phyloP scores from a whole-genome alignment of 768 basidiomycete species.

The Tricholoma terreum region DNA sequence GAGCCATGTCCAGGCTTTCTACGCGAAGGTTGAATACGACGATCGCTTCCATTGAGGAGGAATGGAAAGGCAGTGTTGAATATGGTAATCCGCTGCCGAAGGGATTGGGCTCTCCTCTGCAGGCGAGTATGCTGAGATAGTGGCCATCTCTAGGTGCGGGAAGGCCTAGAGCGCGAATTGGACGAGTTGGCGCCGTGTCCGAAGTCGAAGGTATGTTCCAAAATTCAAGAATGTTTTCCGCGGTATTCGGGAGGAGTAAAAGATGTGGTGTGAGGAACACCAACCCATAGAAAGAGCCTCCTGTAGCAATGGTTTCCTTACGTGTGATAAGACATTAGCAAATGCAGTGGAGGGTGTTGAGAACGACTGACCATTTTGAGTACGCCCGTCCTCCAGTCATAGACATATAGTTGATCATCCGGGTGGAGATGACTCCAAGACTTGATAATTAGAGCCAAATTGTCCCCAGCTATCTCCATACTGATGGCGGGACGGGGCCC shows the following conservation, averaged over 20 bases:
- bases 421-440: constrained; percentile 17
- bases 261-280: constrained; percentile 33
- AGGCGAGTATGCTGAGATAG: constrained; percentile 25
- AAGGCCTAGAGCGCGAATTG: constrained; percentile 24
- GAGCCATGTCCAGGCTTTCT: background rate
- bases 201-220: constrained; percentile 29
- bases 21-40: constrained; percentile 33
- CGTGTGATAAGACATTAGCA: background rate
- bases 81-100: constrained; percentile 8
- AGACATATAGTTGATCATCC: constrained; percentile 36
- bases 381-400: constrained; percentile 40
- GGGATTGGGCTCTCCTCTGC: constrained; percentile 43
- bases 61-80: constrained; percentile 21
- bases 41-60: constrained; percentile 27
- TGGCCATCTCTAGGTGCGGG: constrained; percentile 26
- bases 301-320: background rate
- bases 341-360: background rate
- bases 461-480: constrained; percentile 44
- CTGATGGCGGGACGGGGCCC: constrained; percentile 30
- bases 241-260: constrained; percentile 33
- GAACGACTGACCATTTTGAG: constrained; percentile 31
- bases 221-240: constrained; percentile 29
- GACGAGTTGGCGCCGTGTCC: constrained; percentile 11
- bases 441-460: constrained; percentile 39
- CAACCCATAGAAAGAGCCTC: constrained; percentile 26